A percentile compares a stretch with the other conserved stretches of the same genome.
phyloP scores from a whole-genome alignment of 441 rosid genomes.

The Erodium moschatum region DNA sequence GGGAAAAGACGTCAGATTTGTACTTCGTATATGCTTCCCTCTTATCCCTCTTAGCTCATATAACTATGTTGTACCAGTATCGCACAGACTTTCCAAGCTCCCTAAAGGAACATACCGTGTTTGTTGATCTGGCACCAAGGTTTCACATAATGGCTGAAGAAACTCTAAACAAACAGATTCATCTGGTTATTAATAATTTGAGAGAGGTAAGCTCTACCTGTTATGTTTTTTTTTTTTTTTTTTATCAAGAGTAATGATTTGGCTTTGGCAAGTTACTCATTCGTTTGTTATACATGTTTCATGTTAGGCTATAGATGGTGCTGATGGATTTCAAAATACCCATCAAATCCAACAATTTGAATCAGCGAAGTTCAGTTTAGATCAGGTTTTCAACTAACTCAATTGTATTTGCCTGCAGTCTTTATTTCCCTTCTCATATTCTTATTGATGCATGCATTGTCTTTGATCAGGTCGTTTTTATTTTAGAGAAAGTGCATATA shows the following conservation, averaged over 20 bases:
- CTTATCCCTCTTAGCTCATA: background rate
- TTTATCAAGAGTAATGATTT: background rate
- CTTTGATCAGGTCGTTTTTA: constrained; percentile 59
- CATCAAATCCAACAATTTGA: constrained; percentile 75
- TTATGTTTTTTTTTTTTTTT: background rate
- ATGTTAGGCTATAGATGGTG: constrained; percentile 74
- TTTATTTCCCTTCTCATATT: constrained; percentile 6
- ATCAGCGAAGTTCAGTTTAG: constrained; percentile 78
- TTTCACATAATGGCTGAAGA: constrained; percentile 76
- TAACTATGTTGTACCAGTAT: constrained; percentile 44
- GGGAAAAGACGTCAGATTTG: background rate
- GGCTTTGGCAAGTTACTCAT: constrained; percentile 7
- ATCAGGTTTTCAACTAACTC: constrained; percentile 44
- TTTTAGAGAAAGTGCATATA: constrained; percentile 81
- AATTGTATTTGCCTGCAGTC: background rate
- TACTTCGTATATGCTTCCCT: background rate
- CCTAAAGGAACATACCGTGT: constrained; percentile 74
- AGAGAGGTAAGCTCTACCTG: constrained; percentile 46
- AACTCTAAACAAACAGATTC: constrained; percentile 69
- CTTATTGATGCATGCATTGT: constrained; percentile 5
- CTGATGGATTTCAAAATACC: constrained; percentile 91
- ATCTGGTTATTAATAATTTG: constrained; percentile 58
- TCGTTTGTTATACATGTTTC: background rate
- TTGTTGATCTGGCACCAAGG: constrained; percentile 85
- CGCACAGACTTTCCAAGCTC: constrained; percentile 73